Percentiles rank a stretch among this genome's conserved stretches.
Conservation (phyloP, 306 rosid species). For the Hylodesmum podocarpum region DNA sequence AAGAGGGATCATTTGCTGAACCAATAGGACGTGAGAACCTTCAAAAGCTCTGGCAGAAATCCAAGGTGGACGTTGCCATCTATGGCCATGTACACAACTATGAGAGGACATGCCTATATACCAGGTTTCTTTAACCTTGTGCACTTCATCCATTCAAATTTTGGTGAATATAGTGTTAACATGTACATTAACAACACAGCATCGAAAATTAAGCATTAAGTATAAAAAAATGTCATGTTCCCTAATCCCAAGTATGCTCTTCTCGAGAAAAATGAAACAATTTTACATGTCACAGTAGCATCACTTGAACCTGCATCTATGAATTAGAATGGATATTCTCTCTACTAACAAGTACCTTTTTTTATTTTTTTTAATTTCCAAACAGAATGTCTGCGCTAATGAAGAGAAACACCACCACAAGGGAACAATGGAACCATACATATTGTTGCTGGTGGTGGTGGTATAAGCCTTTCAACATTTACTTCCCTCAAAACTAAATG, state of each 20-base stretch:
- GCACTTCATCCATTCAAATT: not conserved
- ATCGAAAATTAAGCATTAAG: not conserved
- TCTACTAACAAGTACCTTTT: not conserved
- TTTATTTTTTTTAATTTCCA: not conserved
- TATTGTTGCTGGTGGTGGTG: constrained; percentile 85
- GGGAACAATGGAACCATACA: constrained; percentile 84
- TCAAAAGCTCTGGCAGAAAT: constrained; percentile 85
- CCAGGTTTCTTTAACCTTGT: constrained; percentile 57
- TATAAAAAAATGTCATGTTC: not conserved
- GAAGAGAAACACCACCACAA: constrained; percentile 61
- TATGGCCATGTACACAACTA: constrained; percentile 93
- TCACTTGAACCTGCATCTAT: not conserved
- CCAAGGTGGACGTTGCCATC: constrained; percentile 84
- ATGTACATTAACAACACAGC: not conserved
- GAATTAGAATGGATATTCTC: constrained; percentile 1
- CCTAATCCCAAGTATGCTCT: not conserved
- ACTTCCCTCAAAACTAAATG: constrained; percentile 64
- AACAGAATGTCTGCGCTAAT: constrained; percentile 73
- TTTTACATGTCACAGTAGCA: not conserved
- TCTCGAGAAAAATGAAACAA: constrained; percentile 5
- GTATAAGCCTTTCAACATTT: constrained; percentile 67
- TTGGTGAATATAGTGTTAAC: not conserved
- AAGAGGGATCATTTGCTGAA: constrained; percentile 85
- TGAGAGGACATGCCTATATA: constrained; percentile 85
- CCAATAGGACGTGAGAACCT: constrained; percentile 95